phyloP scores from a whole-genome alignment of 2,329 filamentous ascomycete genomes.

The Verticillium zaregamsianum region DNA sequence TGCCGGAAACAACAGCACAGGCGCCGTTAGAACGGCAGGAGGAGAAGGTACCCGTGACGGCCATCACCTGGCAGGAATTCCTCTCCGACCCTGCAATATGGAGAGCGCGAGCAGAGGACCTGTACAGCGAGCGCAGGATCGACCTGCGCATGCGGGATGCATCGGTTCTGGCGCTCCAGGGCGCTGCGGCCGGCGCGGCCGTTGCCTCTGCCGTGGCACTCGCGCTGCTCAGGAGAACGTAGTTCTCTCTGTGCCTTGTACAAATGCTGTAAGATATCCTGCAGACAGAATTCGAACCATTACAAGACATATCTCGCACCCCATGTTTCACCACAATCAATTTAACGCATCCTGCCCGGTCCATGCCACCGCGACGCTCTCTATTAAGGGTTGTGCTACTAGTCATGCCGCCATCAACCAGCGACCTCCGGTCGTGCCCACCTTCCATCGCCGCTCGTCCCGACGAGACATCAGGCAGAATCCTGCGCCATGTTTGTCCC shows the following conservation, averaged over 20 bases:
- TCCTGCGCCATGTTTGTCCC: neutral
- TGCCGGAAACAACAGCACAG: constrained; percentile 1
- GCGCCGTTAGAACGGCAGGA: neutral
- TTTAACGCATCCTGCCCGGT: neutral
- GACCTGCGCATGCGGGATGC: constrained; percentile 64
- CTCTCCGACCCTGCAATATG: constrained; percentile 39
- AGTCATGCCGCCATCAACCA: neutral
- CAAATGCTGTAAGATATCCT: neutral
- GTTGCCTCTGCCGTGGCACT: constrained; percentile 52
- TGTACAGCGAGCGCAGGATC: constrained; percentile 63
- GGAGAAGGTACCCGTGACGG: neutral
- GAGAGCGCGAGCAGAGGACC: constrained; percentile 47
- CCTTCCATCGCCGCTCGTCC: neutral
- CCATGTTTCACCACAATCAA: too few relatives aligned
- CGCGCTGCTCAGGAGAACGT: constrained; percentile 36
- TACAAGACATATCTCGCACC: constrained; percentile 2
- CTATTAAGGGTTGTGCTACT: neutral
- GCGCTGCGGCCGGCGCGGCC: constrained; percentile 61
- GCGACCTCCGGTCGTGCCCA: neutral
- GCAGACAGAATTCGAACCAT: neutral
- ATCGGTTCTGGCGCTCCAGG: constrained; percentile 65
- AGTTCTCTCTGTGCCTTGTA: neutral
- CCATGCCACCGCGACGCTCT: neutral
- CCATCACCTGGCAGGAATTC: constrained; percentile 37
- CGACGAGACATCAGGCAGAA: neutral